Percentiles rank a stretch among this genome's conserved stretches.
Conservation (phyloP, 225 moss, liverwort and hornwort species). For the Takakia lepidozioides region DNA sequence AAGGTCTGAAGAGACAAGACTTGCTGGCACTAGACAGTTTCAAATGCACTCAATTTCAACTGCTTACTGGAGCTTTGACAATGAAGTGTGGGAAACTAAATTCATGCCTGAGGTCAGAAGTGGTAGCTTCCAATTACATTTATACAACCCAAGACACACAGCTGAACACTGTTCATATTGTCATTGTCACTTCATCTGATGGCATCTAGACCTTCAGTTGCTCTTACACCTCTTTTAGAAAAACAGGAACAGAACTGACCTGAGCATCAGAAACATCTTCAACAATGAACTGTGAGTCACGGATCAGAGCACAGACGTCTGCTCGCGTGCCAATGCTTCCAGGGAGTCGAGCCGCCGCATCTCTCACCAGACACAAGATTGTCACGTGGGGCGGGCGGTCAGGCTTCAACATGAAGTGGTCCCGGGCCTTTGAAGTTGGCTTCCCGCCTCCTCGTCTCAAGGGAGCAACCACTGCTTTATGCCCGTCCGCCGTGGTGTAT, state of each 20-base stretch:
- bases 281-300: constrained; percentile 78
- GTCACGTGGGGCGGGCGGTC: constrained; percentile 79
- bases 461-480: constrained; percentile 73
- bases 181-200: too few relatives aligned
- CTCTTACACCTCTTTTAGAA: too few relatives aligned
- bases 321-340: constrained; percentile 82
- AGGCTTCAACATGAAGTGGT: constrained; percentile 78
- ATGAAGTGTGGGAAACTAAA: too few relatives aligned
- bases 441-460: constrained; percentile 75
- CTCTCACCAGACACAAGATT: constrained; percentile 76
- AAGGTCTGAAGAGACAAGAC: too few relatives aligned
- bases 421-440: constrained; percentile 73
- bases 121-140: too few relatives aligned
- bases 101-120: too few relatives aligned
- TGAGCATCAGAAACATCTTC: constrained; percentile 77
- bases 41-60: too few relatives aligned
- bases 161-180: too few relatives aligned
- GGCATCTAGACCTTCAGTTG: too few relatives aligned
- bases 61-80: too few relatives aligned
- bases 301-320: constrained; percentile 73
- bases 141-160: too few relatives aligned
- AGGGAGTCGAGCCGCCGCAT: constrained; percentile 79
- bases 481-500: constrained; percentile 70
- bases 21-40: too few relatives aligned
- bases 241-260: constrained; percentile 40